phyloP scores from a whole-genome alignment of 2,329 filamentous ascomycete species.

The Karstenula rhodostoma region DNA sequence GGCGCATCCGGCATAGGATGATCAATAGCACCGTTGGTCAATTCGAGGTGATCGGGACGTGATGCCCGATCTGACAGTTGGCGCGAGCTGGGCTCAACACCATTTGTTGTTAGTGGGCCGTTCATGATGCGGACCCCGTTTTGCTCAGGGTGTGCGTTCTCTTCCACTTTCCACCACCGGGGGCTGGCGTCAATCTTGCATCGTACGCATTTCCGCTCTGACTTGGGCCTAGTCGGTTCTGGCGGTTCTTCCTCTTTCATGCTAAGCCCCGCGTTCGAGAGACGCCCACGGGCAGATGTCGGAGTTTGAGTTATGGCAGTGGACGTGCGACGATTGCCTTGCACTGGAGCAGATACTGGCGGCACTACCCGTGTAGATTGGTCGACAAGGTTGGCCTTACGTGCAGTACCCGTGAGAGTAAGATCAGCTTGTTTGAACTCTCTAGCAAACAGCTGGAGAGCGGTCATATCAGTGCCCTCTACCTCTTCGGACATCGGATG shows the following conservation, averaged over 20 bases:
- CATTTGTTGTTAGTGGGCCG: constrained; percentile 32
- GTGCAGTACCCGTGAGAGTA: constrained; percentile 86
- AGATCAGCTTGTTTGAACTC: constrained; percentile 96
- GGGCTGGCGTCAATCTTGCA: constrained; percentile 73
- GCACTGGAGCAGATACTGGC: constrained; percentile 32
- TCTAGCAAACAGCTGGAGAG: constrained; percentile 84
- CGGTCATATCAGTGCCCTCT: constrained; percentile 75
- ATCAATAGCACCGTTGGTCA: constrained; percentile 35
- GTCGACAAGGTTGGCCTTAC: constrained; percentile 84
- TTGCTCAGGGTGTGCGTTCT: constrained; percentile 17
- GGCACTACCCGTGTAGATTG: constrained; percentile 64
- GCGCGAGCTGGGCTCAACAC: constrained; percentile 26
- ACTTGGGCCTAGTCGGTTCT: constrained; percentile 37
- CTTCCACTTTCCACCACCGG: constrained; percentile 59
- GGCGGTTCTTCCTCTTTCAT: constrained; percentile 49
- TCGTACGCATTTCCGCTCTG: constrained; percentile 52
- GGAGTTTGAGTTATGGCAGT: constrained; percentile 43
- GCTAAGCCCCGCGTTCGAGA: constrained; percentile 44
- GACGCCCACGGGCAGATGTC: constrained; percentile 44
- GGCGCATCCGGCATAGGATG: constrained; percentile 42
- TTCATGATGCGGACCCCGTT: constrained; percentile 28
- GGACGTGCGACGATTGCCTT: constrained; percentile 52
- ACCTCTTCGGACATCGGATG: constrained; percentile 82
- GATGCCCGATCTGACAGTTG: constrained; percentile 23
- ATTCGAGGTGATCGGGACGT: constrained; percentile 26